Base-by-base conservation (phyloP, 2,329 filamentous ascomycete species). In the Fusarium vanettenii region DNA sequence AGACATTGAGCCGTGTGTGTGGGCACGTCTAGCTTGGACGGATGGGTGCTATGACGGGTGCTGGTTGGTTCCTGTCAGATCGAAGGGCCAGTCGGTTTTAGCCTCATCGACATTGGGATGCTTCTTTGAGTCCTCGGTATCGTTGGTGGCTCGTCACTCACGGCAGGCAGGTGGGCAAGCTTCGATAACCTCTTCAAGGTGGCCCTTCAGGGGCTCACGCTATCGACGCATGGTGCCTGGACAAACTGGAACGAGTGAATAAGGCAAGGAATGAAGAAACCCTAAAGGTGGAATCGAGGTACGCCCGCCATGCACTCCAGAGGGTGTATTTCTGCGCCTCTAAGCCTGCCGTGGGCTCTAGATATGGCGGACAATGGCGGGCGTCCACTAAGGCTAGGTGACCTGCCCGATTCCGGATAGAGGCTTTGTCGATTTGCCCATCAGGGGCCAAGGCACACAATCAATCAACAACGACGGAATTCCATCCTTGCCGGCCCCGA, bases 391-490 rank as follows among this genome's bases (percentile, higher is more conserved):
- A 31, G 52, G 35, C 18, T 60, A 48, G 45, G 14, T 37, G 22
- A 22, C 25, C 43, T 41, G 25, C 31, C 14, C 52, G 48, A 31
- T 50, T 61, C 48, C n/a, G 57, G 33, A 50, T 41, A 61, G 56
- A 33, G 29, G 33, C 33, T 29, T 52, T 31, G 35, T 52, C 63
- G 59, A 60, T 50, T 59, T 39, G 22, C 43, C 56, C 25, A 14
- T 39, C 52, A 65, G 59, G 13, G 39, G 55, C 43, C 52, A 56
- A 64, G 41, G 18, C 39, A 61, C 33, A 62, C 18, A 27, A 56
- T 41, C 43, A 57, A 48, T 33, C 57, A 60, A 41, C 57, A 14
- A 61, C 20, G 56, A 69, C 43, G 37, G 29, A 61, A 64, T 68
- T 39, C 64, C 65, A 56, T 52, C 57, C 27, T 64, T 64, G 41